Evolutionary conservation across 2,329 filamentous ascomycete species (phyloP).

Genomic region (Penicillium sclerotigenum): DNA sequence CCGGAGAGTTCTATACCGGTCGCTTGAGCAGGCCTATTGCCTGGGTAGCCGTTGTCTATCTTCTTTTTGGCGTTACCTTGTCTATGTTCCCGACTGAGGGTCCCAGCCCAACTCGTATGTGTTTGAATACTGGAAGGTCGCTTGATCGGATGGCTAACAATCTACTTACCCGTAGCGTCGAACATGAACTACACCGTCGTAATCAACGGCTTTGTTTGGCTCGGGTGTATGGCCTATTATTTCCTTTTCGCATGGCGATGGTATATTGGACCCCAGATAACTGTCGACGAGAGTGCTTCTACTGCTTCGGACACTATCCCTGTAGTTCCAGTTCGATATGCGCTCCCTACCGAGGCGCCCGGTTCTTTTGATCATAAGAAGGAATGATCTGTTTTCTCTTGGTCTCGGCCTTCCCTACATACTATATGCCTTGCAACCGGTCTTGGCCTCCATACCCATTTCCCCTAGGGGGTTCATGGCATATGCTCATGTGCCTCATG

Average conservation of each 20-base stretch:
- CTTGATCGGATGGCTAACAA: background rate
- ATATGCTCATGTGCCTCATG: background rate
- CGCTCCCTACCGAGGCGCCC: background rate
- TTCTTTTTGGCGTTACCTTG: constrained; percentile 55
- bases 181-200: constrained; percentile 64
- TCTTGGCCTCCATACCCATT: background rate
- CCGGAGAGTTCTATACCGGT: constrained; percentile 60
- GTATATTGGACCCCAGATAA: constrained; percentile 60
- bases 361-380: background rate
- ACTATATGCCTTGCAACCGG: background rate
- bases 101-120: constrained; percentile 50
- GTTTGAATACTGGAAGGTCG: background rate
- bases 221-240: constrained; percentile 56
- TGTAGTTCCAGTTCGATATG: too few species aligned
- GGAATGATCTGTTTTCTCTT: background rate
- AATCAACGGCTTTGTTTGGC: constrained; percentile 59
- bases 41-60: constrained; percentile 52
- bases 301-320: background rate
- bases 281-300: constrained; percentile 39
- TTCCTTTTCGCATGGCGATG: constrained; percentile 57
- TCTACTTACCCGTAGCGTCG: constrained; percentile 29
- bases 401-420: background rate
- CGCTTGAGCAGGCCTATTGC: constrained; percentile 52
- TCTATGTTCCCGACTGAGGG: constrained; percentile 59
- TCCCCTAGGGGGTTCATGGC: background rate